Conservation (phyloP, 1,284 basidiomycete species). For the Boletus semigastroideus region DNA sequence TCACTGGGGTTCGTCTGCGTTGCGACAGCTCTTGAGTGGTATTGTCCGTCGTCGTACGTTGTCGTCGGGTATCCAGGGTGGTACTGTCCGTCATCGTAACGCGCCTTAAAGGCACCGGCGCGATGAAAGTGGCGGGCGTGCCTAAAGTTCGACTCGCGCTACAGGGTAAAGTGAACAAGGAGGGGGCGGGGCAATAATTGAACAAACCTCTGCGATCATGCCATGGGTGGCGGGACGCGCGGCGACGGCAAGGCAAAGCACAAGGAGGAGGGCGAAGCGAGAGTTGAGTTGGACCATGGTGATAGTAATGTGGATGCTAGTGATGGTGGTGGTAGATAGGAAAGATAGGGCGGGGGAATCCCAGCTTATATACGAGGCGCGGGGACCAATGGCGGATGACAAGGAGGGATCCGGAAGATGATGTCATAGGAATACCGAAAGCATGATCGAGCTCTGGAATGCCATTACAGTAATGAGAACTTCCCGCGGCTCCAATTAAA, state of each 20-base stretch:
- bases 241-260: slow-evolving; percentile 26
- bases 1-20: neutral
- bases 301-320: slow-evolving; percentile 25
- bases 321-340: slow-evolving; percentile 17
- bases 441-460: slow-evolving; percentile 5
- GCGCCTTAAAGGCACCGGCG: slow-evolving; percentile 7
- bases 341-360: slow-evolving; percentile 2
- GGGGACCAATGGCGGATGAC: slow-evolving; percentile 27
- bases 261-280: slow-evolving; percentile 32
- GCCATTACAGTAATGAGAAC: neutral
- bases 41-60: slow-evolving; percentile 20
- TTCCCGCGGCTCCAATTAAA: neutral
- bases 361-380: slow-evolving; percentile 23
- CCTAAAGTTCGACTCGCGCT: slow-evolving; percentile 9
- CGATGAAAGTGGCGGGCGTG: slow-evolving; percentile 19
- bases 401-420: slow-evolving; percentile 1
- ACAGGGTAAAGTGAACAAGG: slow-evolving; percentile 8
- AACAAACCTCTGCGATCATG: slow-evolving; percentile 15
- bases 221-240: slow-evolving; percentile 22
- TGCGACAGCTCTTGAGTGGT: slow-evolving; percentile 15
- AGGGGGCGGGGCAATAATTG: neutral
- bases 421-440: slow-evolving; percentile 17
- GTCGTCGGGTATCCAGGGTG: slow-evolving; percentile 20
- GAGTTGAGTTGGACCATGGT: slow-evolving; percentile 29
- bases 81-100: slow-evolving; percentile 21